phyloP scores from a whole-genome alignment of 805 yeast species.

The Metschnikowia dekortorum region DNA sequence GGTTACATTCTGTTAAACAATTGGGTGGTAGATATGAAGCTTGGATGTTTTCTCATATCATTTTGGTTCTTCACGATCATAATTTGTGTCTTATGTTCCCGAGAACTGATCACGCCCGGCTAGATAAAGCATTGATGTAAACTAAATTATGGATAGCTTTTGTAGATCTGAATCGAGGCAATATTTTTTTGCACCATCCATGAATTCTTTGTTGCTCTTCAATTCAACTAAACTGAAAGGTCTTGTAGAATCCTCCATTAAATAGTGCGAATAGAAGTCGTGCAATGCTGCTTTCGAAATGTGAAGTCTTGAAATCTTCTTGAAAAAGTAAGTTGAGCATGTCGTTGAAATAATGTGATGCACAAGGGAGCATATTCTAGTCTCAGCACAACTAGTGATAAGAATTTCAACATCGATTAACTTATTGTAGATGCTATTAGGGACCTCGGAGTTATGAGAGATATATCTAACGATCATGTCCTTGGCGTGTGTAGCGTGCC shows the following conservation, averaged over 20 bases:
- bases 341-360: slow-evolving; percentile 26
- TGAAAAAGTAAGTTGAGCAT: slow-evolving; percentile 10
- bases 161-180: not conserved
- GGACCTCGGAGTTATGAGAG: slow-evolving; percentile 18
- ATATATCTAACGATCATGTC: slow-evolving; percentile 28
- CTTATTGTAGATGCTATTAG: slow-evolving; percentile 37
- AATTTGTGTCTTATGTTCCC: not conserved
- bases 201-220: not conserved
- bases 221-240: not conserved
- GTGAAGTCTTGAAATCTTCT: not conserved
- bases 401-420: slow-evolving; percentile 40
- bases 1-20: slow-evolving; percentile 27
- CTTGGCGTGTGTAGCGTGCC: slow-evolving; percentile 36
- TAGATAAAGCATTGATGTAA: not conserved
- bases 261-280: not conserved
- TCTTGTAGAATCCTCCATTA: not conserved
- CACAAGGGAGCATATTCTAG: slow-evolving; percentile 24
- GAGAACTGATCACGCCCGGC: not conserved
- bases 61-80: slow-evolving; percentile 7
- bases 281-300: not conserved
- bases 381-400: slow-evolving; percentile 22
- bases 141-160: not conserved
- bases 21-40: slow-evolving; percentile 31
- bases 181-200: not conserved
- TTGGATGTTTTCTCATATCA: slow-evolving; percentile 19